These are phyloP conservation scores for Trichoderma sp. DNA, from an alignment of 2,329 filamentous ascomycete species.

Conservation along the genomic window DNA sequence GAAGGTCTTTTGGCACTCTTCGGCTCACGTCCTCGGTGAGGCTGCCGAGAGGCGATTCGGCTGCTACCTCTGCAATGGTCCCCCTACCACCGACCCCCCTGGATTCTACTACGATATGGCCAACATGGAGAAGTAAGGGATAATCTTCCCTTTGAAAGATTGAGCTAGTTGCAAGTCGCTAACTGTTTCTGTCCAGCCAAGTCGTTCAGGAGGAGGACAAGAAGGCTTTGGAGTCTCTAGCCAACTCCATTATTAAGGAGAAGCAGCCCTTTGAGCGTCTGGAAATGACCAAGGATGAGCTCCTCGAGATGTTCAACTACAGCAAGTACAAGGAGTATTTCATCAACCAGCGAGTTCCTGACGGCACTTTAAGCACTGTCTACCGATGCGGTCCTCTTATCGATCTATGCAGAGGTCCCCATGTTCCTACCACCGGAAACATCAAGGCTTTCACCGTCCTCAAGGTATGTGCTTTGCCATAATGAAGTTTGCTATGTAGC, in stretches of 20 bases:
- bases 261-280: slow-evolving; percentile 94
- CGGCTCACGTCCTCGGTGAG: slow-evolving; percentile 93
- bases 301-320: slow-evolving; percentile 93
- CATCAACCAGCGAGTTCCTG: slow-evolving; percentile 69
- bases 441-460: slow-evolving; percentile 95
- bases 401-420: slow-evolving; percentile 91
- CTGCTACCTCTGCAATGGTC: slow-evolving; percentile 90
- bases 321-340: slow-evolving; percentile 99
- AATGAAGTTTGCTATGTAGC: background rate
- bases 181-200: slow-evolving; percentile 56
- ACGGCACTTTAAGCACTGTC: slow-evolving; percentile 88
- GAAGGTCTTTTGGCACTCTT: slow-evolving; percentile 97
- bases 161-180: background rate
- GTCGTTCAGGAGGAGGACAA: slow-evolving; percentile 77
- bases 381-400: slow-evolving; percentile 93
- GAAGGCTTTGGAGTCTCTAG: slow-evolving; percentile 79
- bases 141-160: background rate
- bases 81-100: slow-evolving; percentile 72
- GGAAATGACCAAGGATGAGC: slow-evolving; percentile 83
- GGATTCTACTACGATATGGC: slow-evolving; percentile 99
- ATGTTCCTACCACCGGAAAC: slow-evolving; percentile 86
- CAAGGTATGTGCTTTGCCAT: slow-evolving; percentile 54
- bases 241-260: slow-evolving; percentile 86
- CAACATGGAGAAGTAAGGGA: slow-evolving; percentile 43
- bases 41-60: slow-evolving; percentile 88